Evolutionary conservation across 108 stramenopile species (phyloP).

Genomic region (Nannochloropsis oceanica): DNA sequence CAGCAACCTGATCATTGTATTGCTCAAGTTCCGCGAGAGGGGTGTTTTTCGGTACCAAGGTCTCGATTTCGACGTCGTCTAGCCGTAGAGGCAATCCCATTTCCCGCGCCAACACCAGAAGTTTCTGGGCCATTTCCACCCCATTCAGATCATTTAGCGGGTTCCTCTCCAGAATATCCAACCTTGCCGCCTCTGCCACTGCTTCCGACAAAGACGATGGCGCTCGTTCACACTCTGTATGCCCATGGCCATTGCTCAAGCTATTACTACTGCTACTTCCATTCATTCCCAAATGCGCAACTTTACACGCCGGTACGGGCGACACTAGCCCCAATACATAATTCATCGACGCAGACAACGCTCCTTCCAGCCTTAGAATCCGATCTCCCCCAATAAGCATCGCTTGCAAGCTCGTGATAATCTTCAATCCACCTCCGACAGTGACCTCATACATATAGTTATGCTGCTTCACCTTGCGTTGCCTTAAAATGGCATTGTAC

Average conservation of each 20-base stretch:
- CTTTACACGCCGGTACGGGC: constrained; percentile 22
- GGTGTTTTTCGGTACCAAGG: constrained; percentile 23
- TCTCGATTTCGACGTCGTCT: constrained; percentile 55
- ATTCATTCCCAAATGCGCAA: not conserved
- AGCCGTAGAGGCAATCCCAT: constrained; percentile 40
- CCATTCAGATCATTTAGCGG: not conserved
- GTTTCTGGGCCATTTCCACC: constrained; percentile 21
- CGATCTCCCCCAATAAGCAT: constrained; percentile 34
- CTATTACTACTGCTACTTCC: not conserved
- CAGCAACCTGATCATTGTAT: constrained; percentile 39
- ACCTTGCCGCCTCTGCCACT: not conserved
- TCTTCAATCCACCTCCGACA: constrained; percentile 59
- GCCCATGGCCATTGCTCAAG: not conserved
- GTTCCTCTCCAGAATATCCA: not conserved
- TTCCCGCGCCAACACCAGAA: constrained; percentile 45
- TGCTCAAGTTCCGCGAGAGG: constrained; percentile 36
- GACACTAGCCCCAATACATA: constrained; percentile 48
- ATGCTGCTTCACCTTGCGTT: constrained; percentile 14
- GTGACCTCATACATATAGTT: constrained; percentile 57
- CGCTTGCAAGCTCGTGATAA: constrained; percentile 54
- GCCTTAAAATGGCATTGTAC: constrained; percentile 45
- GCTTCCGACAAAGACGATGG: not conserved
- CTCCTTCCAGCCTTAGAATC: constrained; percentile 46
- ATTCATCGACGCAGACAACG: constrained; percentile 55
- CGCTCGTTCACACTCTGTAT: not conserved